Conservation (phyloP, 306 rosid genomes). For the Rosa rugosa region DNA sequence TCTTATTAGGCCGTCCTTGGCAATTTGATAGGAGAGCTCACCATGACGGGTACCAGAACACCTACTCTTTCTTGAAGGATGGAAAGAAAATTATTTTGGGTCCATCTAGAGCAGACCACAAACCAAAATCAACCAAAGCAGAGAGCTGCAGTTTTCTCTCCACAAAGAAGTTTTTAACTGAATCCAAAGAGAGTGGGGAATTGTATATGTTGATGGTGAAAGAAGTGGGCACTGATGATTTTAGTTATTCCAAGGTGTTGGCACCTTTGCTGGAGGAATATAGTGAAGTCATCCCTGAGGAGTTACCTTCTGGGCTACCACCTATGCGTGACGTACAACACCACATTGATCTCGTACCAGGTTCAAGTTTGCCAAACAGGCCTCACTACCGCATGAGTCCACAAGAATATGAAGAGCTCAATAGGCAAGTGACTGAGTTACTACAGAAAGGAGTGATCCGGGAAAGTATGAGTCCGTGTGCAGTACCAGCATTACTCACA, state of each 20-base stretch:
- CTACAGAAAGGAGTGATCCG: no score
- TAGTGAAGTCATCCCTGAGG: neutral
- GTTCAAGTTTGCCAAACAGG: neutral
- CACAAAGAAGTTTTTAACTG: neutral
- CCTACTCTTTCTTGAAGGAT: neutral
- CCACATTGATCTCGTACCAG: neutral
- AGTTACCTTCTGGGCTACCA: neutral
- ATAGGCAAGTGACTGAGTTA: no score
- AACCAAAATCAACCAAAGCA: neutral
- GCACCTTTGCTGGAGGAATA: no score
- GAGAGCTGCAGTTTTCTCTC: neutral
- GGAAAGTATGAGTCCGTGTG: no score
- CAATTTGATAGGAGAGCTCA: neutral
- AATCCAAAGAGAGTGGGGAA: neutral
- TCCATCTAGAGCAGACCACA: neutral
- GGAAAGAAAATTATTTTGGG: neutral
- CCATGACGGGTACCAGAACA: neutral
- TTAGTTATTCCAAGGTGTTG: no score
- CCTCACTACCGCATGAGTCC: neutral
- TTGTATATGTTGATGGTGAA: neutral
- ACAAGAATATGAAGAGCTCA: no score
- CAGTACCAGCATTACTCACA: no score
- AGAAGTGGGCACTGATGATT: no score
- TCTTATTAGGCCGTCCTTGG: neutral
- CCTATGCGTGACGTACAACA: neutral